Evolutionary conservation across 2,329 filamentous ascomycete species (phyloP), one percentile per base, ranked within the genome.

Genomic region (Ampelomyces quisqualis): DNA sequence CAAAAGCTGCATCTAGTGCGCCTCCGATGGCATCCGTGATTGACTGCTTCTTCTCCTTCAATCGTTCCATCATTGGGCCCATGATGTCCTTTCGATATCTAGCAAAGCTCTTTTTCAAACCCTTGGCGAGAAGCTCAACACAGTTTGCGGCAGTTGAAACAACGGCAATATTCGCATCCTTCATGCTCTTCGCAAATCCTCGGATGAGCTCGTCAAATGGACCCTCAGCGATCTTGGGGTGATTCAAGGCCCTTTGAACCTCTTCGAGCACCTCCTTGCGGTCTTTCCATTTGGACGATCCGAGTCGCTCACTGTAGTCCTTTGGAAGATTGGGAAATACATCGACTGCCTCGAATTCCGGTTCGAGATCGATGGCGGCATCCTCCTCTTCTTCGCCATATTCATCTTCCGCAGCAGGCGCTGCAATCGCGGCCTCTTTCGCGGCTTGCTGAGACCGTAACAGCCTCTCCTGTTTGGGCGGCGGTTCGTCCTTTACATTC

Each of bases 201-300:
- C 88, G 80, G 40, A 88, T 82, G 53, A 97, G 78, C 58, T 97
- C 91, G 64, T 85, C 81, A 62, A 90, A 97, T 39, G 88, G 85
- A 5, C 82, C 88, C 55, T 97, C 91, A 68, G 95, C 94, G 67
- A 98, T 95, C 47, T 85, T 81, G 10, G 91, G 90, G 27, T 94
- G 85, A 57, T 95, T 94, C 40, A 95, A 70, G 3, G 82, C 77
- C 10, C 80, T 79, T 55, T 84, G 85, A 0, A 96, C 77, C 7
- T 81, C 88, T 47, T 98, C 93, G 3, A 97, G 77, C 0, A 88
- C 88, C 55, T 98, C 93, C 69, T 98, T 98, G 47, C 93, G 80
- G 55, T 98, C 94, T 65, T 98, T 98, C 93, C 93, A 98, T 67
- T 98, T 98, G 0, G 90, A 85, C 7, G 91, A 97, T 0, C 80